Conservation (phyloP, 306 rosid species). For the Trifolium dubium region DNA sequence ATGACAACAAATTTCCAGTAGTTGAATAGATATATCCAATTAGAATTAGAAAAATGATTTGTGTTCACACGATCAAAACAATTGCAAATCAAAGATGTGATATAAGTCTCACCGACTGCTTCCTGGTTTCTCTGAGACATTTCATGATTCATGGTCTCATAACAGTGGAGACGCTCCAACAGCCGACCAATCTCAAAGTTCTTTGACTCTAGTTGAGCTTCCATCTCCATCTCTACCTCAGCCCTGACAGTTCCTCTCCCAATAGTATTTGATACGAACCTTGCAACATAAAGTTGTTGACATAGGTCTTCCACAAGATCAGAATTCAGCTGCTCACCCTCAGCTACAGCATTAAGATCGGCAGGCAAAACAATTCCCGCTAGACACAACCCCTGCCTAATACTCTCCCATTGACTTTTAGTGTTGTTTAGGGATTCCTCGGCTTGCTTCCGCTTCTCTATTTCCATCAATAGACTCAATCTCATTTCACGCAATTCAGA, state of each 20-base stretch:
- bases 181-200: constrained; percentile 93
- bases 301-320: constrained; percentile 71
- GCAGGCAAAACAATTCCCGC: constrained; percentile 77
- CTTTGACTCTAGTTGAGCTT: constrained; percentile 73
- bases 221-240: constrained; percentile 83
- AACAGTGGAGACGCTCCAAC: constrained; percentile 77
- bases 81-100: constrained; percentile 21
- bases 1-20: constrained; percentile 17
- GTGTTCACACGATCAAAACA: constrained; percentile 8
- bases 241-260: constrained; percentile 88
- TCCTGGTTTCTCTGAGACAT: constrained; percentile 99
- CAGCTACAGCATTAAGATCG: constrained; percentile 48
- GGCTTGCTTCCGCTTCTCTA: constrained; percentile 84
- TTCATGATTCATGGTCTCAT: constrained; percentile 95
- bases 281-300: constrained; percentile 80
- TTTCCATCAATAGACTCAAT: constrained; percentile 71
- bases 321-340: constrained; percentile 52
- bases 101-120: constrained; percentile 72
- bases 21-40: neutral
- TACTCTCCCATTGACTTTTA: constrained; percentile 73
- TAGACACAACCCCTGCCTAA: constrained; percentile 64
- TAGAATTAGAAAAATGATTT: neutral
- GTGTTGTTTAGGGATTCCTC: constrained; percentile 73
- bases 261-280: constrained; percentile 75
- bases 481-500: constrained; percentile 75